A percentile compares a stretch with the other conserved stretches of the same genome.
phyloP scores from a whole-genome alignment of 768 basidiomycete genomes.

The Phlebiopsis flavidoalba region DNA sequence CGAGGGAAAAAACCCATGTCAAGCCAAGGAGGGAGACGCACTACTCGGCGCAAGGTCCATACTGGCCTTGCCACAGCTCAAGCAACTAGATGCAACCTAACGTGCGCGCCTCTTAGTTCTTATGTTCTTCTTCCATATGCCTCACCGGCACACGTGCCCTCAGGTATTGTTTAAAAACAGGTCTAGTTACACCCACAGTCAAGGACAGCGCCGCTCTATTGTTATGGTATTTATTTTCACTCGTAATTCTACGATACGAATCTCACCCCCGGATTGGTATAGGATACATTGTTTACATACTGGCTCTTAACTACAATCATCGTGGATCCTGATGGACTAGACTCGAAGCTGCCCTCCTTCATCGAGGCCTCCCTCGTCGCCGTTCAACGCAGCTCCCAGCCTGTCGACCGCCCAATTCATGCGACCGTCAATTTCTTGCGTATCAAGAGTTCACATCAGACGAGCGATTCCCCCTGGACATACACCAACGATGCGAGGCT shows the following conservation, averaged over 20 bases:
- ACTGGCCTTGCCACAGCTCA: constrained; percentile 80
- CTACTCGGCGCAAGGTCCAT: constrained; percentile 90
- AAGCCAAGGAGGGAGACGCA: constrained; percentile 66
- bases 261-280: background rate
- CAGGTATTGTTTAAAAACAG: constrained; percentile 21
- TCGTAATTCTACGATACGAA: background rate
- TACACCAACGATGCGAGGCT: background rate
- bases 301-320: background rate
- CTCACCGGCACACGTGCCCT: background rate
- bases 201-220: background rate
- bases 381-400: background rate
- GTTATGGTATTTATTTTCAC: background rate
- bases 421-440: background rate
- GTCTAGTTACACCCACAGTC: background rate
- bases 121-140: background rate
- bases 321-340: background rate
- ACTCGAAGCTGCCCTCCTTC: background rate
- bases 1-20: constrained; percentile 94
- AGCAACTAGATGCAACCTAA: constrained; percentile 95
- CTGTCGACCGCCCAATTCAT: background rate
- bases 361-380: background rate
- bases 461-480: background rate
- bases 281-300: background rate
- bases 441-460: constrained; percentile 11
- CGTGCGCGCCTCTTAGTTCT: constrained; percentile 32